Evolutionary conservation across 345 rosid genomes (phyloP).

Genomic region (Pistacia atlantica): DNA sequence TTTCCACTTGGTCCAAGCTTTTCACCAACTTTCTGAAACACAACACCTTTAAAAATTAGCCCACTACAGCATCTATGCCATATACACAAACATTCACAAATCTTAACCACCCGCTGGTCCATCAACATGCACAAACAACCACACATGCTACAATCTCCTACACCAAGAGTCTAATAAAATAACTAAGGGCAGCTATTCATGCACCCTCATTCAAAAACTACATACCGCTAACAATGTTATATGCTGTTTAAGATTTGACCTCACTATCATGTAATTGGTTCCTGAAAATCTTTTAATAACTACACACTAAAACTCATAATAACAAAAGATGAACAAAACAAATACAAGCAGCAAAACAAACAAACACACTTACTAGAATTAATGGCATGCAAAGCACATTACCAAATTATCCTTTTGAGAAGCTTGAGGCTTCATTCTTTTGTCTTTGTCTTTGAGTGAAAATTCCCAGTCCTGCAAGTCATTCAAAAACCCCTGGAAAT

Average conservation of each 20-base stretch:
- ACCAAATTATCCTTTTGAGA: constrained; percentile 41
- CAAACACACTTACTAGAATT: not conserved
- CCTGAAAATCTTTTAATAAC: not conserved
- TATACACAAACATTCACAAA: not conserved
- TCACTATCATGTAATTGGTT: not conserved
- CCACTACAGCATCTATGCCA: not conserved
- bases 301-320: not conserved
- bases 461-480: constrained; percentile 97
- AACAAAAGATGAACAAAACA: not conserved
- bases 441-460: constrained; percentile 61
- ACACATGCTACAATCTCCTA: not conserved
- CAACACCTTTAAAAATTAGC: constrained; percentile 20
- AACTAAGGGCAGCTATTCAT: not conserved
- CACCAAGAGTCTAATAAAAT: not conserved
- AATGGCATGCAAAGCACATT: not conserved
- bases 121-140: not conserved
- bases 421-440: constrained; percentile 54
- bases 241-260: not conserved
- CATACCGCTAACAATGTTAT: not conserved
- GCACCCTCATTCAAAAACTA: not conserved
- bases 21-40: constrained; percentile 30
- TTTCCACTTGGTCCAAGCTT: constrained; percentile 28
- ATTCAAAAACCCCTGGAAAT: constrained; percentile 89
- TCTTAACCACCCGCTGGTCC: not conserved
- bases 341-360: not conserved